Evolutionary conservation across 2,329 filamentous ascomycete genomes (phyloP), one percentile per base, ranked within the genome.

Genomic region (Cordyceps cicadae): DNA sequence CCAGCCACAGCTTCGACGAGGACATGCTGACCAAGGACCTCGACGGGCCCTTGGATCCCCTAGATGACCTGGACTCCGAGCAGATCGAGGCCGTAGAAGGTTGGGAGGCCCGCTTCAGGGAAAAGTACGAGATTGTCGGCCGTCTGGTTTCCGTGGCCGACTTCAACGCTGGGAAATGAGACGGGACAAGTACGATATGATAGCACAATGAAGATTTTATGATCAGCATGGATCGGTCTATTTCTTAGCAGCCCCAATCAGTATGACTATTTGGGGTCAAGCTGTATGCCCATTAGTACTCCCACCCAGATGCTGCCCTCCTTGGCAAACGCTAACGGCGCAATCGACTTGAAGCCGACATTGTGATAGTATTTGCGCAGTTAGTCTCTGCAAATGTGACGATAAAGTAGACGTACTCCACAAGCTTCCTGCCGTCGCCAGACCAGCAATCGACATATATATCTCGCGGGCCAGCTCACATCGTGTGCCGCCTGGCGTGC

Each of bases 91-190:
- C 92, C 54, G 77, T 97, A 73, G 80, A 82, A 68, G 91, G 90
- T 2, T 99, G 94, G 94, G 92, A 97, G 78, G 91, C 95, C 77
- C 82, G 92, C 66, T 99, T 99, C 73, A 77, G 82, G 63, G 89
- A 93, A 75, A 97, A 99, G 81, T 99, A 99, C 74, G 78, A 96
- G 26, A 85, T 97, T n/a, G 91, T 99, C 15, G 94, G 94, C 21
- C 88, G 85, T 75, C 75, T 99, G 69, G 89, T 97, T 26, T 75
- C 81, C 1, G 76, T 74, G 26, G 74, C 68, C 3, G 77, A 82
- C 24, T 75, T 66, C 61, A 64, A 64, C 48, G 49, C 61, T 57
- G 8, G 45, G 11, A 59, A 59, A 32, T 57, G 14, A 39, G 19
- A 24, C n/a, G n/a, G 24, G n/a, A 29, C 19, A 29, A 37, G 3